Conservation (phyloP, 1,139 yeast species). For the Geotrichum macrosporum region DNA sequence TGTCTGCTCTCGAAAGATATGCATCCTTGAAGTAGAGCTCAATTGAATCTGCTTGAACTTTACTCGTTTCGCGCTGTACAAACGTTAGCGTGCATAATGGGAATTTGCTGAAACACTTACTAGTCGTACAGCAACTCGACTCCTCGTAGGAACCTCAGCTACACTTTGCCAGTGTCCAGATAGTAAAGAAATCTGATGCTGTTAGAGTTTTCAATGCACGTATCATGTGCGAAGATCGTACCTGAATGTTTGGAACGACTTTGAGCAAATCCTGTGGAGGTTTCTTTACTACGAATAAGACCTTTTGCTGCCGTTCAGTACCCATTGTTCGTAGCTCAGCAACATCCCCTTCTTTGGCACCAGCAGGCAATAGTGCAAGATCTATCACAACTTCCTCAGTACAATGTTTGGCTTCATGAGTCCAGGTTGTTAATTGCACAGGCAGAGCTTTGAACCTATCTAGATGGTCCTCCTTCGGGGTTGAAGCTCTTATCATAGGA, state of each 20-base stretch:
- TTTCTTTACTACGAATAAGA: conserved; percentile 46
- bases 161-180: conserved; percentile 59
- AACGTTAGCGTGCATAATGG: neutral
- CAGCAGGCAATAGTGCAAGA: conserved; percentile 48
- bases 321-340: conserved; percentile 55
- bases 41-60: conserved; percentile 70
- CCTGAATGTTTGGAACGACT: conserved; percentile 34
- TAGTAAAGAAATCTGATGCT: conserved; percentile 50
- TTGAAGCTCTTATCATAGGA: neutral
- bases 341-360: conserved; percentile 65
- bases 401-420: conserved; percentile 65
- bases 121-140: conserved; percentile 54
- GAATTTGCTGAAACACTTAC: conserved; percentile 32
- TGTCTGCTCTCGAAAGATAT: conserved; percentile 80
- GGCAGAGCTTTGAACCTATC: conserved; percentile 9
- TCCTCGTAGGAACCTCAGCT: conserved; percentile 64
- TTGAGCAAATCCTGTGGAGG: conserved; percentile 37
- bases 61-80: conserved; percentile 35
- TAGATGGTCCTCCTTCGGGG: neutral
- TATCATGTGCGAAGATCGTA: conserved; percentile 19
- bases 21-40: conserved; percentile 81
- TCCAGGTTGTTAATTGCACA: conserved; percentile 52
- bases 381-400: conserved; percentile 61
- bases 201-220: neutral
- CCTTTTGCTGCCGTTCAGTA: conserved; percentile 33